Base-by-base conservation (phyloP, 148 eudicot genomes). In the Hydrangea macrophylla region DNA sequence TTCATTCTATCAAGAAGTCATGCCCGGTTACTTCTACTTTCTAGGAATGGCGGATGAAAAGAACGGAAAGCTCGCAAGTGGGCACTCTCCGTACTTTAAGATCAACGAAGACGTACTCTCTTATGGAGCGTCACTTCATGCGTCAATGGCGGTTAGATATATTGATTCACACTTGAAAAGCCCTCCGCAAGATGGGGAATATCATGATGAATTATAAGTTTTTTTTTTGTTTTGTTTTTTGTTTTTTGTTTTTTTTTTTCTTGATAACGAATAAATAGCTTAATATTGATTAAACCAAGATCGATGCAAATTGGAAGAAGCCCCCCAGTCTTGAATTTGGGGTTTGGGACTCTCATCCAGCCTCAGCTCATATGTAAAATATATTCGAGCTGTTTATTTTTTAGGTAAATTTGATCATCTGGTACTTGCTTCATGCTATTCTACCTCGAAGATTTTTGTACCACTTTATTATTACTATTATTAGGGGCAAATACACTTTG, bases 11-110 rank as follows among this genome's bases (percentile, higher is more conserved):
- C 97, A 85, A 74, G 97, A 94, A 68, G 73, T 37, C 2, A 80
- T 91, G 27, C 97, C 97, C 0, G 99, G 97, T 44, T 80, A 82
- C 76, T 85, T 90, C 76, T 88, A 71, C 77, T 88, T 90, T 58
- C 79, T 94, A 0, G 99, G 97, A 17, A 75, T 88, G 86, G 79
- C 83, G 59, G 77, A 80, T 56, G 93, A 86, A 66, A 62, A 75
- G 25, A 58, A 68, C 0, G 81, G 63, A 64, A 48, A 76, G 36
- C 75, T 40, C 4, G 74, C 73, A 2, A 65, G 73, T 8, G 55
- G 28, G 0, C 92, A 87, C 64, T 82, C 79, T 11, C 89, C 92
- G 3, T 62, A 66, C 59, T 87, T 80, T 54, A 56, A 31, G 48
- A 78, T 87, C 54, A 80, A 85, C 11, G 89, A 87, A 73, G 81